Conservation (phyloP, 73 alveolate genomes). For the Paramecium biaurelia region DNA sequence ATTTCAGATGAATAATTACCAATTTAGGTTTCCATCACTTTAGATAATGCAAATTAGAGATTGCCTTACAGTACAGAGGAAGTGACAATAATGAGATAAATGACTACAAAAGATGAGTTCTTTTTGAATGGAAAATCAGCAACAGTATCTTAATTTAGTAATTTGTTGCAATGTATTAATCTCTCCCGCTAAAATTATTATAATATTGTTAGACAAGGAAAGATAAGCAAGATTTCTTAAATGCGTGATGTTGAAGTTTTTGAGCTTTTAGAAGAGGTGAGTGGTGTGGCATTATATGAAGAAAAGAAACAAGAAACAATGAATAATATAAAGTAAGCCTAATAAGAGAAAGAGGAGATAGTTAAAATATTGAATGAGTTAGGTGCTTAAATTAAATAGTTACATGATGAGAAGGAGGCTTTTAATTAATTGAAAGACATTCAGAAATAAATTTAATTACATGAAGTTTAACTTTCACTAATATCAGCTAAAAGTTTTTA, state of each 20-base stretch:
- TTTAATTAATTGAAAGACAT: slow-evolving; percentile 21
- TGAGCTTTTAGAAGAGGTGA: slow-evolving; percentile 15
- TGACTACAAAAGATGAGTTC: neutral
- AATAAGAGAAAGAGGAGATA: slow-evolving; percentile 2
- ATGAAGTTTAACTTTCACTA: neutral
- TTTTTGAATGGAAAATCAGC: neutral
- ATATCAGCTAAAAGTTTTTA: slow-evolving; percentile 4
- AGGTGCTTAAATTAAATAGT: slow-evolving; percentile 6
- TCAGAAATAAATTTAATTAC: neutral
- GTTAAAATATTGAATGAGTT: slow-evolving; percentile 1
- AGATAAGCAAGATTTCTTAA: neutral
- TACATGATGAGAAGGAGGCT: slow-evolving; percentile 20
- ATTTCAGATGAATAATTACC: neutral
- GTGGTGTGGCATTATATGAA: slow-evolving; percentile 9
- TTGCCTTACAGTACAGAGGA: neutral
- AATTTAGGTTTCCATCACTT: neutral
- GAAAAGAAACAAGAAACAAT: neutral
- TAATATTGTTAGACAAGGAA: slow-evolving; percentile 32
- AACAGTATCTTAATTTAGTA: neutral
- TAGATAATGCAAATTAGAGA: neutral
- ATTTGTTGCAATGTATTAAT: neutral
- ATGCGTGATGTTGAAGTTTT: slow-evolving; percentile 3
- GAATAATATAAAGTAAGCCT: neutral
- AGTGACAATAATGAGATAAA: neutral
- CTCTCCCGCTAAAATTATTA: slow-evolving; percentile 24